Base-by-base conservation (phyloP, 805 yeast genomes). In the Scheffersomyces ergatensis region DNA sequence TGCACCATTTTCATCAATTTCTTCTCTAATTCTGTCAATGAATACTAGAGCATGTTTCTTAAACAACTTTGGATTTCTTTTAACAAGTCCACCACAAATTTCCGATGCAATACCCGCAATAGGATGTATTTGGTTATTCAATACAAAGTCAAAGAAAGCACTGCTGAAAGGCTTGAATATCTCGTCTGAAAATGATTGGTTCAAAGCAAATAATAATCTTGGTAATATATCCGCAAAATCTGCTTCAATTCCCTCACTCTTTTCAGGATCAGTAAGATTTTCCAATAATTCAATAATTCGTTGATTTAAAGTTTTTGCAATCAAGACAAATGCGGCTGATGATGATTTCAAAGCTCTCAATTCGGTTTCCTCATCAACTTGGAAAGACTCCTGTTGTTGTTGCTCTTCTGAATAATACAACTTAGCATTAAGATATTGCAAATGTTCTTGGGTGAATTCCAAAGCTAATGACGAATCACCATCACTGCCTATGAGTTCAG, bases 1-100 rank as follows among this genome's bases (percentile, higher is more conserved):
- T 0, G 97, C 97, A 2, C 80, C 85, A 47, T 90, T 85, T 48
- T 82, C 87, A 9, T 66, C 65, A 16, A 92, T 70, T 54, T 92
- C 96, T 25, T 74, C 78, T 27, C 70, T 66, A 19, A 90, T 80
- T 38, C 74, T 74, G 4, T 67, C 68, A 36, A 73, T 62, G 15
- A 85, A 60, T n/a, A 69, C 52, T 0, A 66, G 58, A 27, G 76
- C 70, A 20, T 78, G 57, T 33, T 58, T 60, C 1, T 70, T 62
- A 45, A 82, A 75, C 4, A 55, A 50, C 8, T 56, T 51, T 0
- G 89, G 82, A 35, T 82, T 80, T 33, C 88, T 76, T 46, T 82
- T 80, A 2, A 85, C 80, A 34, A 92, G 61, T 0, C 84, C 75
- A 7, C 90, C 92, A 37, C 88, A 72, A 3, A 90, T 77, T 31